Base-by-base conservation (phyloP, 352 stramenopile genomes). In the Vaucheria bursata region DNA sequence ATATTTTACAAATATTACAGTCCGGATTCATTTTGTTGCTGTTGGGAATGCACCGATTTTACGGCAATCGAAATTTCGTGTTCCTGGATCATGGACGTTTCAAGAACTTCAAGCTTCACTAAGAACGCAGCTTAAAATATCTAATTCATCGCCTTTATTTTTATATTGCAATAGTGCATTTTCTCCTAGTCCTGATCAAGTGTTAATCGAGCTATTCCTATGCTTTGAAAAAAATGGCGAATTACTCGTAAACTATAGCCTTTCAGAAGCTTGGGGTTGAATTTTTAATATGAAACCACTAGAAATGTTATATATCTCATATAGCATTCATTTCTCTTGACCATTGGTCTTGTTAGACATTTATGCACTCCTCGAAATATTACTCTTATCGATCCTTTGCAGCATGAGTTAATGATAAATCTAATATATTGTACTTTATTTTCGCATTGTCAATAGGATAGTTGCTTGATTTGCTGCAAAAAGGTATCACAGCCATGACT, bases 211-310 rank as follows among this genome's bases (percentile, higher is more conserved):
- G 35, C 40, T 83, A 32, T 83, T 3, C 18, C 66, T 78, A 67
- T 82, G 74, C 33, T 82, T 84, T 40, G 35, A 73, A 12, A 73
- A 74, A n/a, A 68, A 69, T 32, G 75, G 66, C 53, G 68, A 84
- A 74, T 38, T 84, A 36, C 25, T 79, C 70, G 78, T 84, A 31
- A 74, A 65, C 67, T 84, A 83, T 39, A 82, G 70, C 52, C 70
- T 76, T 36, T 71, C 64, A 29, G 74, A 83, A 40, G 74, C 74
- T 32, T 81, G 79, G 79, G 74, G 12, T 8, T 72, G 39, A 50
- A 36, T 87, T 91, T 73, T 83, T 93, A 29, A 77, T 84, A 18
- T 84, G 90, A 69, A 92, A 92, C 82, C 85, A 88, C 64, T 87
- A 93, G n/a, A n/a, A n/a, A n/a, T n/a, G n/a, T n/a, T n/a, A n/a